A percentile compares a stretch with the other conserved stretches of the same genome.
These are phyloP conservation scores for Schizonepeta tenuifolia DNA, from an alignment of 257 asterid species.

Conservation along the genomic window DNA sequence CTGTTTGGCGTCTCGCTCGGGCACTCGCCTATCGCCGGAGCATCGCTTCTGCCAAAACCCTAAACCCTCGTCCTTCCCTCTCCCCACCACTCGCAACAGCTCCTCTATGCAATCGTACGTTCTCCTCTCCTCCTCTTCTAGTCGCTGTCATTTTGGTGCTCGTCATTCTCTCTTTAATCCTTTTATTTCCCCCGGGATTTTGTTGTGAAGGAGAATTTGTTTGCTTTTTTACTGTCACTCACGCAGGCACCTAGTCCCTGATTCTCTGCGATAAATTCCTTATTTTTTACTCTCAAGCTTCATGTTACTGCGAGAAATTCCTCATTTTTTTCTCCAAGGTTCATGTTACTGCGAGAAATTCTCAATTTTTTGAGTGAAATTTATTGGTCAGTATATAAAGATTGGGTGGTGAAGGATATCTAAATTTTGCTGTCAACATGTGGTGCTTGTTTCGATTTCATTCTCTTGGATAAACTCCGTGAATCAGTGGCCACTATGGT, in stretches of 20 bases:
- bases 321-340: too few species aligned
- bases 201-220: background rate
- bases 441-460: slow-evolving; percentile 10
- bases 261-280: too few species aligned
- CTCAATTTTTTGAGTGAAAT: too few species aligned
- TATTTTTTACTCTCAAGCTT: too few species aligned
- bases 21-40: slow-evolving; percentile 47
- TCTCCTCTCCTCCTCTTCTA: background rate
- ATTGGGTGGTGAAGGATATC: background rate
- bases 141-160: background rate
- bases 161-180: background rate
- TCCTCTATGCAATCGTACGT: slow-evolving; percentile 46
- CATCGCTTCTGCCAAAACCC: slow-evolving; percentile 48
- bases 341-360: too few species aligned
- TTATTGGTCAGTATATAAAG: too few species aligned
- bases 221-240: background rate
- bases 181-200: background rate
- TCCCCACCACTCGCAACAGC: slow-evolving; percentile 34
- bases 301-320: too few species aligned
- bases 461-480: background rate
- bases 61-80: slow-evolving; percentile 44
- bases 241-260: slow-evolving; percentile 13
- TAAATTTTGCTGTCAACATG: background rate
- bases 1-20: slow-evolving; percentile 55
- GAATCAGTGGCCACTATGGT: background rate